Evolutionary conservation across 345 rosid genomes (phyloP).

Genomic region (Cochlearia excelsa): DNA sequence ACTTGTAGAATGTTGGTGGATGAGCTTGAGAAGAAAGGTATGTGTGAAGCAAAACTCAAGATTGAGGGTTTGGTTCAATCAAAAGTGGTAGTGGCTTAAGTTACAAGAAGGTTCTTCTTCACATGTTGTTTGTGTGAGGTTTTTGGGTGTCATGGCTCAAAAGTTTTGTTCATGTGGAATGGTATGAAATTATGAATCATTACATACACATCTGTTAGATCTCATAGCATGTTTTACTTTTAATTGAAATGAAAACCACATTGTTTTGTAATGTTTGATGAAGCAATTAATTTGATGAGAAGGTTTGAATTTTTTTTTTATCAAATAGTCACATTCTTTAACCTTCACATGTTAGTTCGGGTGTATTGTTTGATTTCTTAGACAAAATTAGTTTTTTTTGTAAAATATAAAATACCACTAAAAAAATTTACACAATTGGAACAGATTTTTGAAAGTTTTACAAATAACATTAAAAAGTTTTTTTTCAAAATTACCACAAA

Average conservation of each 20-base stretch:
- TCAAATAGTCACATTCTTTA: no score
- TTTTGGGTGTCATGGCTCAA: conserved; percentile 17
- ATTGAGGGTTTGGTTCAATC: conserved; percentile 46
- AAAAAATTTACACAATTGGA: no score
- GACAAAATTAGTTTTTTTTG: no score
- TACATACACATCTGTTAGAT: no score
- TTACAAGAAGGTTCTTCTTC: neutral
- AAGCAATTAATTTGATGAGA: neutral
- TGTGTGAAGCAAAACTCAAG: conserved; percentile 47
- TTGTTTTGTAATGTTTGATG: neutral
- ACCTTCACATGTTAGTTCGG: no score
- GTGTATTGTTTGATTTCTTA: no score
- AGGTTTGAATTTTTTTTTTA: no score
- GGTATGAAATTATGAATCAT: neutral
- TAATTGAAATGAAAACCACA: conserved; percentile 1
- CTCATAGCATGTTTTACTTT: no score
- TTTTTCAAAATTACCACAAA: no score
- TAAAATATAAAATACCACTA: no score
- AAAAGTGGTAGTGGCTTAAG: neutral
- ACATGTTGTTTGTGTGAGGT: conserved; percentile 6
- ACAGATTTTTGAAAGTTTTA: no score
- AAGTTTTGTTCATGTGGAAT: conserved; percentile 19
- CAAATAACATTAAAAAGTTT: no score
- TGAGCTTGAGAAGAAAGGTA: conserved; percentile 50
- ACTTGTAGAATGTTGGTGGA: conserved; percentile 47